phyloP scores from a whole-genome alignment of 2,329 filamentous ascomycete species.

The Chrysoporthe deuterocubensis region DNA sequence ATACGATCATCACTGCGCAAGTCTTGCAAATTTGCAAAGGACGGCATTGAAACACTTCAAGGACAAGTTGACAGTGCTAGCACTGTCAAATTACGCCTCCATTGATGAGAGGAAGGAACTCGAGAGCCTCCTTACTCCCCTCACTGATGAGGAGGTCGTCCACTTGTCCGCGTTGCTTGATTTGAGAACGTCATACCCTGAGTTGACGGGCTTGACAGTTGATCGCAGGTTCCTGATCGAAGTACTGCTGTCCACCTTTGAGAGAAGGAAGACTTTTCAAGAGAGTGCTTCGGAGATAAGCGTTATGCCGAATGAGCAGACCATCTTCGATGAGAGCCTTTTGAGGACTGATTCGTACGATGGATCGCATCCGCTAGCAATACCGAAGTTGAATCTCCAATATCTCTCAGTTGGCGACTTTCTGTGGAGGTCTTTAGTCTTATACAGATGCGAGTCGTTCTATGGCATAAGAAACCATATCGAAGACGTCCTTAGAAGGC shows the following conservation, averaged over 20 bases:
- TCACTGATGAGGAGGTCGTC: conserved; percentile 76
- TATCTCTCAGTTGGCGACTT: conserved; percentile 96
- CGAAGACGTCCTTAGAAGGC: conserved; percentile 76
- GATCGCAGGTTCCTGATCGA: conserved; percentile 72
- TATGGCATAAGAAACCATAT: conserved; percentile 93
- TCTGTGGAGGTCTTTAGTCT: conserved; percentile 88
- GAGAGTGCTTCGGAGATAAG: conserved; percentile 73
- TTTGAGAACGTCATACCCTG: conserved; percentile 83
- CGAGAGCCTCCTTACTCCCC: conserved; percentile 70
- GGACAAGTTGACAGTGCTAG: conserved; percentile 87
- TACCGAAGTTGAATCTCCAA: conserved; percentile 94
- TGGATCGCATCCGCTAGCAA: conserved; percentile 81
- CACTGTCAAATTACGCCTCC: conserved; percentile 88
- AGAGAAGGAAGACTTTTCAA: conserved; percentile 80
- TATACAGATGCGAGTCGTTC: conserved; percentile 90
- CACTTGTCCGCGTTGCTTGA: conserved; percentile 72
- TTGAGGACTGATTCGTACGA: conserved; percentile 85
- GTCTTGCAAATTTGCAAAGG: conserved; percentile 78
- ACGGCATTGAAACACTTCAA: conserved; percentile 81
- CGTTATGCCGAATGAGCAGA: conserved; percentile 81
- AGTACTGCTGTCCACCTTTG: conserved; percentile 73
- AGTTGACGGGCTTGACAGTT: conserved; percentile 64
- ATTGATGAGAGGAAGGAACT: conserved; percentile 83
- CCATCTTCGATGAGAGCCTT: conserved; percentile 78
- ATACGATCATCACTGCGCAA: conserved; percentile 78